Base-by-base conservation (phyloP, 257 asterid species). In the Salvia miltiorrhiza region DNA sequence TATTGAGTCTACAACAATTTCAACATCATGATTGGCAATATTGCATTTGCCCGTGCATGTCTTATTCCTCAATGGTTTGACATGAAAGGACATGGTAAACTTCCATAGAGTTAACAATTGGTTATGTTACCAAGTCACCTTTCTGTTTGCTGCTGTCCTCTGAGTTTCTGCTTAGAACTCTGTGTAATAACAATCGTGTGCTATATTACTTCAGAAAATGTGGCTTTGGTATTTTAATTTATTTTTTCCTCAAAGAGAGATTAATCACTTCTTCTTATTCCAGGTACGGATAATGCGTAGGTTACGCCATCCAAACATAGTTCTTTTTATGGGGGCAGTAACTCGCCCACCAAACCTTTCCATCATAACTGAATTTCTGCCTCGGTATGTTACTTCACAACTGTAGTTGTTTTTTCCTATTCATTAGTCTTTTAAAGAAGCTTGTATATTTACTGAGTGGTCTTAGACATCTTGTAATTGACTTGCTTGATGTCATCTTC, bases 271-370 rank as follows among this genome's bases (percentile, higher is more conserved):
- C 54, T 63, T 71, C 62, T 59, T 64, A 55, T 81, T n/a, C n/a
- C 86, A 94, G 99, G 99, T 94, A 69, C 86, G 95, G 67, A 94
- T 94, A 62, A 94, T 94, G 99, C 98, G 93, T 67, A 85, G 97
- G 78, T 73, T 91, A 69, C 92, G 99, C 52, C 98, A 94, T 91
- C 98, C 97, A 74, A 94, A 94, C 80, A 88, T 94, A 59, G 98
- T 94, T 72, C 98, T 88, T 73, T 94, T 94, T 58, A 87, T 94
- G 99, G 99, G 99, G 82, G 99, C 99, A 3, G 96, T 94, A 23
- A 94, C 99, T 81, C 89, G 98, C 49, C 97, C 99, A 5, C 99
- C 99, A 63, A 88, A 94, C 69, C 98, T 94, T 74, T 94, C 99
- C 41, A 94, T 94, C 23, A 76, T 94, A 74, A 89, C 98, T 19